phyloP scores from a whole-genome alignment of 768 basidiomycete species.

The Agrocybe chaxingu region DNA sequence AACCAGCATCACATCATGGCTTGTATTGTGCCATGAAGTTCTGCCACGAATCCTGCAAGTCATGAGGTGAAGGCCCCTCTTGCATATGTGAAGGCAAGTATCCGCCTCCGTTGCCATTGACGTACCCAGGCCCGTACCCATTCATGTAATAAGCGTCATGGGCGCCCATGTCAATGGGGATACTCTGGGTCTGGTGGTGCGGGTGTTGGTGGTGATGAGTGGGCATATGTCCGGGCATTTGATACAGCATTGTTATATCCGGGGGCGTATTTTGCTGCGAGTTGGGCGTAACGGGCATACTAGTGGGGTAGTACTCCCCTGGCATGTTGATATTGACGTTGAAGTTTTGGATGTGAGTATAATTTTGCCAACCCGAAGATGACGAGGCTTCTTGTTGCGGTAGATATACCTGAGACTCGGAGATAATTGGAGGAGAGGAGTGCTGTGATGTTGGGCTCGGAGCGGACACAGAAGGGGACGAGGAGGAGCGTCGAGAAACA shows the following conservation, averaged over 20 bases:
- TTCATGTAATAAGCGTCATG: conserved; percentile 8
- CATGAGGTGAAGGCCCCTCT: conserved; percentile 24
- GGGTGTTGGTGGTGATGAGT: conserved; percentile 13
- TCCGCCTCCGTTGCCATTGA: conserved; percentile 6
- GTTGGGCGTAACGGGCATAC: conserved; percentile 10
- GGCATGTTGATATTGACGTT: conserved; percentile 31
- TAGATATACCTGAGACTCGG: conserved; percentile 10
- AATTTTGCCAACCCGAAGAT: conserved; percentile 26
- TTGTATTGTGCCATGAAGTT: conserved; percentile 47
- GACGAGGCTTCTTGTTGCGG: conserved; percentile 3
- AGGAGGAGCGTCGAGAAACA: conserved; percentile 47
- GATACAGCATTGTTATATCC: conserved; percentile 18
- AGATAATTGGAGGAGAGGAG: conserved; percentile 39
- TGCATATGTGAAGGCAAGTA: conserved; percentile 16
- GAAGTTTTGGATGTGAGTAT: conserved; percentile 29
- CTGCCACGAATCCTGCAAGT: conserved; percentile 43
- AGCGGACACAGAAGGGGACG: conserved; percentile 42
- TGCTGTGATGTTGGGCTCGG: conserved; percentile 43
- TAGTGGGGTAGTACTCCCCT: conserved; percentile 9
- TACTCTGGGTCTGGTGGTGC: conserved; percentile 17
- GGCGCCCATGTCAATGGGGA: conserved; percentile 20
- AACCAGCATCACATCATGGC: conserved; percentile 9
- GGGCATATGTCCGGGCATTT: conserved; percentile 13
- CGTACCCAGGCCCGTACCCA: conserved; percentile 10
- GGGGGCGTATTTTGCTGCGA: conserved; percentile 3